Conservation (phyloP, 2,329 filamentous ascomycete genomes). For the Fonsecaea erecta region DNA sequence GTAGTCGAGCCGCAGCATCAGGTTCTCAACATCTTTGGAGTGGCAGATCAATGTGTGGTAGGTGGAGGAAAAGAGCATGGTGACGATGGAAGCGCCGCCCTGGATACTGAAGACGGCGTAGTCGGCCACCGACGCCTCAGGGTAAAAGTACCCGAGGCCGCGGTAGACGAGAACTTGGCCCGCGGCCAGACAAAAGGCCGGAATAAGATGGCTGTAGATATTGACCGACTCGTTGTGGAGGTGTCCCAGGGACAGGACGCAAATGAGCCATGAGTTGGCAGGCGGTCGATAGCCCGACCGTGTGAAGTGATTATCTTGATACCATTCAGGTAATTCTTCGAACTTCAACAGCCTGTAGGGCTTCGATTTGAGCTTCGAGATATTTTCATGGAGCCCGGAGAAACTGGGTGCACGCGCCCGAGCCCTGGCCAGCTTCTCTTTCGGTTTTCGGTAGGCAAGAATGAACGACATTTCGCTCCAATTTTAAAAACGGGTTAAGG, state of each 20-base stretch:
- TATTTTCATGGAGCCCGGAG: conserved; percentile 23
- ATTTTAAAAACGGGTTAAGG: background rate
- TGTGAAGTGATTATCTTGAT: conserved; percentile 51
- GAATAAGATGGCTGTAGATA: conserved; percentile 54
- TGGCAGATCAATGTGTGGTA: conserved; percentile 46
- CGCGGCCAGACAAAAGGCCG: conserved; percentile 46
- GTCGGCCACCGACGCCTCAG: conserved; percentile 44
- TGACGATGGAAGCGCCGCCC: conserved; percentile 40
- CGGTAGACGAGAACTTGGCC: conserved; percentile 38
- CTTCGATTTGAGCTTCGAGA: conserved; percentile 14
- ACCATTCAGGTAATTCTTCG: conserved; percentile 50
- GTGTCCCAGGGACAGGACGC: conserved; percentile 49
- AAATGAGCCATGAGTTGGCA: conserved; percentile 45
- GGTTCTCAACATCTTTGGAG: conserved; percentile 37
- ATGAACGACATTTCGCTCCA: conserved; percentile 32
- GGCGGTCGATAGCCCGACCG: conserved; percentile 51
- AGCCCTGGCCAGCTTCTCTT: conserved; percentile 24
- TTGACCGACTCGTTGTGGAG: conserved; percentile 53
- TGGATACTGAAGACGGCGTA: conserved; percentile 49
- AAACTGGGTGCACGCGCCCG: conserved; percentile 25
- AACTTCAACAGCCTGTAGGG: conserved; percentile 39
- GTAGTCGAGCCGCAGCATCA: conserved; percentile 42
- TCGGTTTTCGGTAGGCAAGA: conserved; percentile 34
- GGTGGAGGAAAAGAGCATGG: conserved; percentile 37
- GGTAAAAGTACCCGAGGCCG: conserved; percentile 43